Conservation (phyloP, 2,329 filamentous ascomycete genomes). For the Penicillium sp. region DNA sequence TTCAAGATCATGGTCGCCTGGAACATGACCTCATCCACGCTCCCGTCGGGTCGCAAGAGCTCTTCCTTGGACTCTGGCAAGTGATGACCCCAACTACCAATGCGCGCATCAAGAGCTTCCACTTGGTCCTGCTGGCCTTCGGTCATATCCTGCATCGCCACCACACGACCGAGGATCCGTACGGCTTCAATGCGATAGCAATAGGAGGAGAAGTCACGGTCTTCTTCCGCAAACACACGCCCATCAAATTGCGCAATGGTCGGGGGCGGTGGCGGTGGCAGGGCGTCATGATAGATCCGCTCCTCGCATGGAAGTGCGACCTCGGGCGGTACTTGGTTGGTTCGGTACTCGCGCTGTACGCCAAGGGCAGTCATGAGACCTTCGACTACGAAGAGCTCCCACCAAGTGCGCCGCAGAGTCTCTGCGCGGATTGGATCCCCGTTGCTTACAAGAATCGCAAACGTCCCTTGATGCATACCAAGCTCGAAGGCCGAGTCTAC, state of each 20-base stretch:
- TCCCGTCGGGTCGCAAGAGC: constrained; percentile 65
- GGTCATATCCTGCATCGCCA: constrained; percentile 46
- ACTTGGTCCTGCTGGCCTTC: constrained; percentile 54
- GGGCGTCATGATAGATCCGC: constrained; percentile 54
- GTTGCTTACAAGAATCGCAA: constrained; percentile 61
- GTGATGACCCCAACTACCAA: constrained; percentile 75
- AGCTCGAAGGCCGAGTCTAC: constrained; percentile 72
- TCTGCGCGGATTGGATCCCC: constrained; percentile 71
- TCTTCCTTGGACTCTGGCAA: constrained; percentile 70
- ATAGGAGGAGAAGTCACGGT: constrained; percentile 73
- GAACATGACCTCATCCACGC: constrained; percentile 86
- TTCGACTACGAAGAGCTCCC: constrained; percentile 79
- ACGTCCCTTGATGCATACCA: constrained; percentile 69
- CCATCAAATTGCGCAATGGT: constrained; percentile 75
- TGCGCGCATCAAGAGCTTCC: constrained; percentile 57
- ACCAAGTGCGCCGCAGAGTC: constrained; percentile 86
- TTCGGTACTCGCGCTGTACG: constrained; percentile 53
- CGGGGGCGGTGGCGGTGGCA: constrained; percentile 57
- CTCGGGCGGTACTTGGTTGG: constrained; percentile 66
- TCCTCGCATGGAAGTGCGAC: constrained; percentile 81
- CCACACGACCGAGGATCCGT: constrained; percentile 73
- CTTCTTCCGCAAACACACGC: constrained; percentile 68
- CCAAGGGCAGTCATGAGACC: constrained; percentile 76
- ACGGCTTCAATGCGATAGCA: constrained; percentile 80
- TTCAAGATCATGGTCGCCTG: constrained; percentile 79